phyloP scores from a whole-genome alignment of 192 early-diverging fungal species.

The Ramicandelaber brevisporus region DNA sequence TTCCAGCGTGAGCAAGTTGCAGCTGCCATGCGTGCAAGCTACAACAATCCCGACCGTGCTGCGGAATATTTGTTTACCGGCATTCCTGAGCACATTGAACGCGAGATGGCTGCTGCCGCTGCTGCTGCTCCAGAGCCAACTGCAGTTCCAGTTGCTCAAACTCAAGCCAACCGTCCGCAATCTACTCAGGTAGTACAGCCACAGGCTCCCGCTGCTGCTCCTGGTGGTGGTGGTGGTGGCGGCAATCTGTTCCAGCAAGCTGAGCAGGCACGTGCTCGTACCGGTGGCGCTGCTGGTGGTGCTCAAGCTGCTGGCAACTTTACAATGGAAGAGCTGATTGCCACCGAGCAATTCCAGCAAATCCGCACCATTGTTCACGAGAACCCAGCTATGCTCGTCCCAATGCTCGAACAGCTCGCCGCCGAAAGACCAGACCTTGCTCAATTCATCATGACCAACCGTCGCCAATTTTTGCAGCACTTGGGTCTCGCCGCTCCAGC shows the following conservation, averaged over 20 bases:
- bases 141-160: slow-evolving; percentile 11
- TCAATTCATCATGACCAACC: slow-evolving; percentile 48
- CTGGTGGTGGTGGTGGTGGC: slow-evolving; percentile 2
- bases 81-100: slow-evolving; percentile 42
- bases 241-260: slow-evolving; percentile 34
- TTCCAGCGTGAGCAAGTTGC: slow-evolving; percentile 67
- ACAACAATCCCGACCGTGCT: slow-evolving; percentile 91
- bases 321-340: slow-evolving; percentile 26
- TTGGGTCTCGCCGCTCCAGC: too few relatives aligned
- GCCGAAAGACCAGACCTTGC: slow-evolving; percentile 64
- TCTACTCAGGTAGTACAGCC: slow-evolving; percentile 2
- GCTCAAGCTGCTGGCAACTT: slow-evolving; percentile 3
- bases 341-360: slow-evolving; percentile 74
- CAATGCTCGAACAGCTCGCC: slow-evolving; percentile 60
- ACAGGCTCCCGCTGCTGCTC: slow-evolving; percentile 3
- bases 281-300: slow-evolving; percentile 7
- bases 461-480: slow-evolving; percentile 51
- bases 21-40: slow-evolving; percentile 82
- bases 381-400: slow-evolving; percentile 68
- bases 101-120: slow-evolving; percentile 10
- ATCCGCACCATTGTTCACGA: slow-evolving; percentile 63
- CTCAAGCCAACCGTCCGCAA: slow-evolving; percentile 5
- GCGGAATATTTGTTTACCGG: slow-evolving; percentile 89
- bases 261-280: slow-evolving; percentile 19
- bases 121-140: slow-evolving; percentile 5